These are phyloP conservation scores for Ogataea philodendri DNA, from an alignment of 805 yeast genomes.

Conservation along the genomic window DNA sequence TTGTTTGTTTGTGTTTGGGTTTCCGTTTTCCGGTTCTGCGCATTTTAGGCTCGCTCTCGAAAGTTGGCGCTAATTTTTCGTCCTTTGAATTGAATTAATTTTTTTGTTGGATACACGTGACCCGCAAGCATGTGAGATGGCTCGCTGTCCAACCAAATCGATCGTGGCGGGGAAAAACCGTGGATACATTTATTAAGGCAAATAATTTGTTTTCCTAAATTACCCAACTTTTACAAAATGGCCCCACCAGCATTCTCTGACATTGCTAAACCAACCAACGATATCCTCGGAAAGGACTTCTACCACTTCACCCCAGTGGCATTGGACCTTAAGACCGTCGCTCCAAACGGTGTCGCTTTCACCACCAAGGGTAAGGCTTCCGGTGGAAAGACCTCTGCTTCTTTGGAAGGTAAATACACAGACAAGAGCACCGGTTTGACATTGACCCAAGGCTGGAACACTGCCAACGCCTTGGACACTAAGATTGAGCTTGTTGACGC, in stretches of 20 bases:
- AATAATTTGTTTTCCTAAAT: constrained; percentile 6
- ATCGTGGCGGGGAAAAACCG: constrained; percentile 10
- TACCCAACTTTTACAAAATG: constrained; percentile 40
- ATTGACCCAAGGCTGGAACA: constrained; percentile 97
- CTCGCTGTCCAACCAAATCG: constrained; percentile 9
- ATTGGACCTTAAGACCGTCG: constrained; percentile 84
- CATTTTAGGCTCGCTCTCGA: no score
- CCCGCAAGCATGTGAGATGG: constrained; percentile 1
- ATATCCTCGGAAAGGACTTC: constrained; percentile 86
- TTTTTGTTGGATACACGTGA: constrained; percentile 10
- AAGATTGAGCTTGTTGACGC: constrained; percentile 90
- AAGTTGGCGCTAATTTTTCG: no score
- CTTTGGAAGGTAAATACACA: constrained; percentile 85
- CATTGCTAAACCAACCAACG: constrained; percentile 89
- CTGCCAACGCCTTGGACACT: constrained; percentile 87
- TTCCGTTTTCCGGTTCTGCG: no score
- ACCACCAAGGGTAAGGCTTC: constrained; percentile 87
- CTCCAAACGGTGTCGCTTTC: constrained; percentile 96
- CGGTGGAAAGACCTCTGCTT: constrained; percentile 80
- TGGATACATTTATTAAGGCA: constrained; percentile 4
- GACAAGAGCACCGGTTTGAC: constrained; percentile 93
- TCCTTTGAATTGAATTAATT: no score
- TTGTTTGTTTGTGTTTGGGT: no score
- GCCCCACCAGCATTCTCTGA: constrained; percentile 91
- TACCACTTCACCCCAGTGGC: constrained; percentile 87